These are phyloP conservation scores for Trichosporon inkin DNA, from an alignment of 1,284 basidiomycete species.

Conservation along the genomic window DNA sequence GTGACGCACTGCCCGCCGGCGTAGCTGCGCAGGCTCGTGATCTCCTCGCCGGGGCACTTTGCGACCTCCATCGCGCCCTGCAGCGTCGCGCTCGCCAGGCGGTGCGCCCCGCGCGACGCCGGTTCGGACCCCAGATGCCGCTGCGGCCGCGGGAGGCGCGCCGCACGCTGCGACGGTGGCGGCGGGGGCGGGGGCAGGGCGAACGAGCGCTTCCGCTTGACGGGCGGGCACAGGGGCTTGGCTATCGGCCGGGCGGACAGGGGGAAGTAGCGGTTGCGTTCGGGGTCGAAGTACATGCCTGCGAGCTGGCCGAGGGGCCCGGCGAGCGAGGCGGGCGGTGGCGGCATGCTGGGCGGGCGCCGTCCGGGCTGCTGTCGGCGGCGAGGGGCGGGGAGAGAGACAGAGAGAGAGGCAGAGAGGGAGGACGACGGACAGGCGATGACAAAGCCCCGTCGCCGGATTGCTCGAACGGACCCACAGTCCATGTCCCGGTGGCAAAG, in stretches of 20 bases:
- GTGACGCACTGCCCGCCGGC: slow-evolving; percentile 20
- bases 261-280: slow-evolving; percentile 42
- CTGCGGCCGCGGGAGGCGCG: neutral
- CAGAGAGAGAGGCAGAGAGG: neutral
- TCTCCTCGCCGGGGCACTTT: slow-evolving; percentile 32
- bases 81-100: neutral
- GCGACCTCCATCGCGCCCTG: slow-evolving; percentile 15
- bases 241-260: neutral
- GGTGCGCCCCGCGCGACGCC: neutral
- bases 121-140: neutral
- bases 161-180: neutral
- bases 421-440: no score
- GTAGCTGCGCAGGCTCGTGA: slow-evolving; percentile 29
- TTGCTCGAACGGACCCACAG: no score
- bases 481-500: neutral
- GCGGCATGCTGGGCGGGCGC: neutral
- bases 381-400: neutral
- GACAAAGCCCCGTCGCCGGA: no score
- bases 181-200: neutral
- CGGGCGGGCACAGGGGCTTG: neutral
- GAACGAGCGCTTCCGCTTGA: neutral
- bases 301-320: slow-evolving; percentile 38
- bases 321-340: neutral
- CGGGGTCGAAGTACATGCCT: slow-evolving; percentile 42
- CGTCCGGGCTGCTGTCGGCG: no score